Conservation (phyloP, 768 basidiomycete genomes). For the Suillus placidus region DNA sequence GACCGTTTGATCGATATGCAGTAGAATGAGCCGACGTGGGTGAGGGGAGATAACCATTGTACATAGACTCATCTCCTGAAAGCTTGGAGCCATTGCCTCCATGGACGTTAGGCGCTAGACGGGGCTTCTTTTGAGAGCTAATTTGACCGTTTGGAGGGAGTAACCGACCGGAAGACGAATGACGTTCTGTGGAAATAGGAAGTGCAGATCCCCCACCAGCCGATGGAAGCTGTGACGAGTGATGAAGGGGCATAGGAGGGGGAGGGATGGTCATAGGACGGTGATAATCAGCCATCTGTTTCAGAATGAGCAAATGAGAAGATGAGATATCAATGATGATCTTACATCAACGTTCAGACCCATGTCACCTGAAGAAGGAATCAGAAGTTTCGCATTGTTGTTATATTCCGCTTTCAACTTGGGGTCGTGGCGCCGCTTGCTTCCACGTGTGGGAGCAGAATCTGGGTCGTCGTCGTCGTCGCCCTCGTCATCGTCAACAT, state of each 20-base stretch:
- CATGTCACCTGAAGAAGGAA: conserved; percentile 23
- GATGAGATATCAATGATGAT: neutral
- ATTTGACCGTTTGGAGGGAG: conserved; percentile 29
- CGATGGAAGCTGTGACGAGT: conserved; percentile 28
- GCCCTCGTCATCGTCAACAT: conserved; percentile 39
- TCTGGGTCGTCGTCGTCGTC: conserved; percentile 43
- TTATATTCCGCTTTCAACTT: conserved; percentile 36
- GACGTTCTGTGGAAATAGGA: conserved; percentile 37
- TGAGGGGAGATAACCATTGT: conserved; percentile 35
- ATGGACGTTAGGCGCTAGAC: conserved; percentile 29
- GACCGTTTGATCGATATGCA: conserved; percentile 33
- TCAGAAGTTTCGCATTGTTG: conserved; percentile 20
- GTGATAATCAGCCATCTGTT: conserved; percentile 36
- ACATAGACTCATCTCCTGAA: conserved; percentile 31
- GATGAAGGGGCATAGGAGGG: conserved; percentile 35
- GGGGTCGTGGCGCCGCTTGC: conserved; percentile 27
- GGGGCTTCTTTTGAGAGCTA: conserved; percentile 32
- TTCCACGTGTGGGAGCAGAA: conserved; percentile 18
- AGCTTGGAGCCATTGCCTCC: conserved; percentile 29
- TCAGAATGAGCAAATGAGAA: conserved; percentile 7
- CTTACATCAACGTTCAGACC: conserved; percentile 30
- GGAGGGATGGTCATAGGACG: conserved; percentile 37
- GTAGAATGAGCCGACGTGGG: conserved; percentile 32
- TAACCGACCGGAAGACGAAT: conserved; percentile 34
- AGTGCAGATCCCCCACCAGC: conserved; percentile 28